These are phyloP conservation scores for Tricholoma flavovirens DNA, from an alignment of 768 basidiomycete genomes.

Conservation along the genomic window DNA sequence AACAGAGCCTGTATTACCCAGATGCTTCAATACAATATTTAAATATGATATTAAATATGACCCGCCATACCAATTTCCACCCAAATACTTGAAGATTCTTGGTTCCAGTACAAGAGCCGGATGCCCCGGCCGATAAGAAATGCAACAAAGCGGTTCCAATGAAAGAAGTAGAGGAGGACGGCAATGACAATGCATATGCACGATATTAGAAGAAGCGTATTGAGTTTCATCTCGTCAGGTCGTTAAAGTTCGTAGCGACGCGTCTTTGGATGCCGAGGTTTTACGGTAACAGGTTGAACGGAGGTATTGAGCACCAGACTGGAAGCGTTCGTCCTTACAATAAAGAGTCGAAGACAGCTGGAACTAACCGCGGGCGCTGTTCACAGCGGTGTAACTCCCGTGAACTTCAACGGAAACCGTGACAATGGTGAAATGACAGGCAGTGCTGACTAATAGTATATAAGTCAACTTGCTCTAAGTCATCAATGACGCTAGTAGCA, in stretches of 20 bases:
- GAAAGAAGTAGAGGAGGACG: constrained; percentile 77
- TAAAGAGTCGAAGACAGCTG: no score
- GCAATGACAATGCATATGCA: constrained; percentile 53
- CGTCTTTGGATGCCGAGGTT: neutral
- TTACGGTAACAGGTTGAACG: neutral
- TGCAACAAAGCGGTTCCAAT: constrained; percentile 83
- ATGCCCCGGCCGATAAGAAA: constrained; percentile 58
- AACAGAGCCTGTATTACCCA: constrained; percentile 58
- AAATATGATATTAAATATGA: neutral
- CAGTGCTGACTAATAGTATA: constrained; percentile 9
- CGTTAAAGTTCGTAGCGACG: neutral
- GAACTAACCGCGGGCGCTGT: no score
- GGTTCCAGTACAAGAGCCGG: constrained; percentile 74
- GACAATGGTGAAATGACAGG: neutral
- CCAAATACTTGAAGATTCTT: constrained; percentile 73
- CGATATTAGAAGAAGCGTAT: constrained; percentile 53
- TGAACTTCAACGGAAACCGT: no score
- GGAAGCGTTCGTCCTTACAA: neutral
- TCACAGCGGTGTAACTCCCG: no score
- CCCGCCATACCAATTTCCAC: constrained; percentile 68
- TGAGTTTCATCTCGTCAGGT: constrained; percentile 38
- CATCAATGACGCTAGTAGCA: constrained; percentile 15
- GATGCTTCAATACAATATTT: neutral
- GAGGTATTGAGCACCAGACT: neutral
- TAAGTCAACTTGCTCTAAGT: neutral